These are phyloP conservation scores for Xylariaceae sp. DNA, from an alignment of 2,329 filamentous ascomycete species.

Conservation along the genomic window DNA sequence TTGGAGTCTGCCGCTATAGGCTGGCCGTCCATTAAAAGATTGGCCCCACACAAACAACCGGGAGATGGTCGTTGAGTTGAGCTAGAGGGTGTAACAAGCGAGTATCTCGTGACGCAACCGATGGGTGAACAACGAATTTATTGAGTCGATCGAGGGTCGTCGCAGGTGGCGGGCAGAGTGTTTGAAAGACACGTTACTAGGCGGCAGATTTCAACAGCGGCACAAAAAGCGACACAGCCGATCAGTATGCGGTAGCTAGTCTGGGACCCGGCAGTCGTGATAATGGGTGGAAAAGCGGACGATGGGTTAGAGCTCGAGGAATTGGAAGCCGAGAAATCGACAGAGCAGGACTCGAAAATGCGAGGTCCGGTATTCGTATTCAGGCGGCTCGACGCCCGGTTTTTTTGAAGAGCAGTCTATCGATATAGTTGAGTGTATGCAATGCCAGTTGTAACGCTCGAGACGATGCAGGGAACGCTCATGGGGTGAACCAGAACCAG, in stretches of 20 bases:
- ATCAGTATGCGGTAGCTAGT: slow-evolving; percentile 3
- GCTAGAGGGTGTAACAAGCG: slow-evolving; percentile 26
- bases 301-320: slow-evolving; percentile 17
- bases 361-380: slow-evolving; percentile 3
- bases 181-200: slow-evolving; percentile 1
- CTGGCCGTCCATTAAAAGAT: slow-evolving; percentile 59
- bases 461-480: slow-evolving; percentile 21
- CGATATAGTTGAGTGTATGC: slow-evolving; percentile 34
- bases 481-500: slow-evolving; percentile 15
- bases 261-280: slow-evolving; percentile 6
- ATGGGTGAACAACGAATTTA: slow-evolving; percentile 3
- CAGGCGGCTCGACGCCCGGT: slow-evolving; percentile 5
- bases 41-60: slow-evolving; percentile 39
- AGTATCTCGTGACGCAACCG: slow-evolving; percentile 32
- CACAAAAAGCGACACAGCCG: slow-evolving; percentile 4
- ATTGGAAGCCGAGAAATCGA: slow-evolving; percentile 18
- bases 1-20: slow-evolving; percentile 56
- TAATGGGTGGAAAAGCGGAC: slow-evolving; percentile 5
- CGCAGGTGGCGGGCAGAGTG: slow-evolving; percentile 2
- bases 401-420: slow-evolving; percentile 24
- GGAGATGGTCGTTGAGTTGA: slow-evolving; percentile 29
- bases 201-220: slow-evolving; percentile 1
- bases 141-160: slow-evolving; percentile 7
- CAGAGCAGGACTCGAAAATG: slow-evolving; percentile 23
- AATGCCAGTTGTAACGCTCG: slow-evolving; percentile 33